These are phyloP conservation scores for Trichoderma pleuroti DNA, from an alignment of 2,329 filamentous ascomycete species.

Conservation along the genomic window DNA sequence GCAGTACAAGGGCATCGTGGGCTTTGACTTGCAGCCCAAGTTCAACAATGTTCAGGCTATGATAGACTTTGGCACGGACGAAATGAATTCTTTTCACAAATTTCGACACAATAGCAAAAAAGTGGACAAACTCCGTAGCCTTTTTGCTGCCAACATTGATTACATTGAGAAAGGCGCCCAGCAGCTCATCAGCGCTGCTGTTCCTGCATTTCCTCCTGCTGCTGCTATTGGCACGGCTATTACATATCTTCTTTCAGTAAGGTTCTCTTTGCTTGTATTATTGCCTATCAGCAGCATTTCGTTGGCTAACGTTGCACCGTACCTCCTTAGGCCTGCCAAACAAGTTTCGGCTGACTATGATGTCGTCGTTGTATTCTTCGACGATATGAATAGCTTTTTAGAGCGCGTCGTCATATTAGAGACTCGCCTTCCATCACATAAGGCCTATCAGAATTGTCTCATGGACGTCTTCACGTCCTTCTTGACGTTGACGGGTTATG, in stretches of 20 bases:
- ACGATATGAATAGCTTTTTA: conserved; percentile 37
- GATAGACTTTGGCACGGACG: conserved; percentile 26
- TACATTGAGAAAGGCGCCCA: conserved; percentile 30
- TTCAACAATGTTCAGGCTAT: conserved; percentile 29
- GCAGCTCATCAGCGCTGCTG: conserved; percentile 31
- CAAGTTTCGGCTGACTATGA: conserved; percentile 38
- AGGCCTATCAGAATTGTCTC: conserved; percentile 33
- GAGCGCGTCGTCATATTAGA: conserved; percentile 34
- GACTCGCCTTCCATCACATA: conserved; percentile 29
- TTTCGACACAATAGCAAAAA: conserved; percentile 35
- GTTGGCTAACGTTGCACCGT: not conserved
- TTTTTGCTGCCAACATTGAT: conserved; percentile 31
- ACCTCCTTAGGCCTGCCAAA: conserved; percentile 25
- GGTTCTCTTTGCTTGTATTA: not conserved
- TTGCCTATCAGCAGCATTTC: rapidly evolving
- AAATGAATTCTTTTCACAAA: conserved; percentile 33
- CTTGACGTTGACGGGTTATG: conserved; percentile 32
- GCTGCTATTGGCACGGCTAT: conserved; percentile 34
- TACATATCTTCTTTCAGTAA: conserved; percentile 31
- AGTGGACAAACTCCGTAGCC: conserved; percentile 30
- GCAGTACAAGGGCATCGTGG: conserved; percentile 32
- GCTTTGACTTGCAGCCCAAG: conserved; percentile 31
- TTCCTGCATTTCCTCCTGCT: conserved; percentile 32
- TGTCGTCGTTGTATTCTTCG: conserved; percentile 37
- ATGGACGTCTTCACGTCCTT: conserved; percentile 38